phyloP scores from a whole-genome alignment of 2,329 filamentous ascomycete genomes.

The Aspergillus luchuensis region DNA sequence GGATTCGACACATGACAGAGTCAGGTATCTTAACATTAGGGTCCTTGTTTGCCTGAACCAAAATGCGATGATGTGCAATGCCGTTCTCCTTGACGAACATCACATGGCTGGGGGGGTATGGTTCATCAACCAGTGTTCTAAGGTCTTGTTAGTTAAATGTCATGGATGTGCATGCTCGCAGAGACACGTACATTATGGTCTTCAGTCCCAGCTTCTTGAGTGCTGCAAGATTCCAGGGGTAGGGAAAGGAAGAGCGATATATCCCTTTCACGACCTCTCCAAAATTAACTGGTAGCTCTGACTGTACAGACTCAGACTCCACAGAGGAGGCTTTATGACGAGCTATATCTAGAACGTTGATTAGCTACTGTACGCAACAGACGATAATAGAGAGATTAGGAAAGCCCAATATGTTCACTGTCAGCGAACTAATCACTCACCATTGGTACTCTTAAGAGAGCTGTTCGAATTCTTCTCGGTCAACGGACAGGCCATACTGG shows the following conservation, averaged over 20 bases:
- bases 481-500: constrained; percentile 22
- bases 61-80: constrained; percentile 73
- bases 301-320: constrained; percentile 22
- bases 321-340: constrained; percentile 34
- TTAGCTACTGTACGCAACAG: background rate
- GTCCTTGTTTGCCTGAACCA: constrained; percentile 88
- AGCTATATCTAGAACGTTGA: constrained; percentile 19
- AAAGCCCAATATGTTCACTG: background rate
- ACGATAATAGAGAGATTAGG: background rate
- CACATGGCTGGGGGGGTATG: constrained; percentile 52
- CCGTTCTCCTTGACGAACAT: constrained; percentile 66
- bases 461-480: constrained; percentile 20
- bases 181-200: constrained; percentile 69
- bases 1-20: constrained; percentile 68
- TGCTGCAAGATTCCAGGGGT: constrained; percentile 69
- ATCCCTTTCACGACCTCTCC: constrained; percentile 72
- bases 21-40: constrained; percentile 63
- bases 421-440: constrained; percentile 2
- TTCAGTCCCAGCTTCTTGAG: constrained; percentile 69
- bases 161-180: background rate
- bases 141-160: constrained; percentile 7
- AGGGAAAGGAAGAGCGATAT: constrained; percentile 81
- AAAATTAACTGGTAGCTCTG: constrained; percentile 68
- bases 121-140: constrained; percentile 66
- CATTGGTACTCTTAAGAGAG: constrained; percentile 14